These are phyloP conservation scores for Isochrysis galbana DNA, from an alignment of 78 protist species.

Conservation along the genomic window DNA sequence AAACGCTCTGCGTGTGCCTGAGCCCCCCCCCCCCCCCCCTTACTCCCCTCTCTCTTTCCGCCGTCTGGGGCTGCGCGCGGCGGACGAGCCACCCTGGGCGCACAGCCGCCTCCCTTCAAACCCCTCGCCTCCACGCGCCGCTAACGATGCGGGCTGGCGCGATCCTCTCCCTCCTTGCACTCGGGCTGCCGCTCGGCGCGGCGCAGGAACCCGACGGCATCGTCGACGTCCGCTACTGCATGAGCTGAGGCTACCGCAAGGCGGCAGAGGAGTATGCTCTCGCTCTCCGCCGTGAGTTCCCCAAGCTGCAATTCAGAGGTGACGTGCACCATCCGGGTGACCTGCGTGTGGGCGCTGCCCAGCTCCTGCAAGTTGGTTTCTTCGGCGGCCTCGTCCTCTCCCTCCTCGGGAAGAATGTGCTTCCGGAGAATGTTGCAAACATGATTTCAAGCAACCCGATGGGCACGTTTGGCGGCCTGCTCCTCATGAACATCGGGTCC, in stretches of 20 bases:
- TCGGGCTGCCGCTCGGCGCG: background rate
- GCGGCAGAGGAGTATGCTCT: background rate
- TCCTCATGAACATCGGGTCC: background rate
- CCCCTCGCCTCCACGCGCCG: too few species aligned
- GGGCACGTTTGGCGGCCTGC: background rate
- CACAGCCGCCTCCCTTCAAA: too few species aligned
- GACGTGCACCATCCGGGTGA: background rate
- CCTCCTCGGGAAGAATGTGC: background rate
- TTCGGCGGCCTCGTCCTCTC: background rate
- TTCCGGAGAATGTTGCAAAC: background rate
- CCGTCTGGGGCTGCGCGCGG: too few species aligned
- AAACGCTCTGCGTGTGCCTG: too few species aligned
- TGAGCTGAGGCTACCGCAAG: slow-evolving; percentile 18
- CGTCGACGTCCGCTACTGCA: background rate
- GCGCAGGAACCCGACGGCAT: background rate
- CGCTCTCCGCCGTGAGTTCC: background rate
- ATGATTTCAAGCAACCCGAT: background rate
- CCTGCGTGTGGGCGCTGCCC: background rate
- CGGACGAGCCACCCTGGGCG: too few species aligned
- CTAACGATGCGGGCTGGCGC: too few species aligned
- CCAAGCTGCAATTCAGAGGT: background rate
- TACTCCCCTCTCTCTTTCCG: too few species aligned
- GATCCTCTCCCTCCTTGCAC: too few species aligned
- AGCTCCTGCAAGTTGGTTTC: background rate
- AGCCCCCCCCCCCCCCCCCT: too few species aligned